phyloP scores from a whole-genome alignment of 106 monocot genomes.

The Allium fistulosum region DNA sequence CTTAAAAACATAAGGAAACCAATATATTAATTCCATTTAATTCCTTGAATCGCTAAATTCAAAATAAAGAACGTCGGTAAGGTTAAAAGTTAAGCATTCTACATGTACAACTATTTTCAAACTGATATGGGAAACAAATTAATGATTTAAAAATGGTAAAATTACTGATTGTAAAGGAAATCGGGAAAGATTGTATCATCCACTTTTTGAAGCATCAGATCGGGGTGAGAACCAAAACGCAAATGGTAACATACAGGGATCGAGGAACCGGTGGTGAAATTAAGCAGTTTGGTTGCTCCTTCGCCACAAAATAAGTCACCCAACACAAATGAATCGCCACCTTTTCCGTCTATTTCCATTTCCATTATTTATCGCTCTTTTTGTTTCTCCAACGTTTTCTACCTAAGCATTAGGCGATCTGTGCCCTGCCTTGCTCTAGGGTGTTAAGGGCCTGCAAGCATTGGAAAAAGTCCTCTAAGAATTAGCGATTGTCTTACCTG shows the following conservation, averaged over 20 bases:
- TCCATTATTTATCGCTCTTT: conserved; percentile 4
- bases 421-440: no score
- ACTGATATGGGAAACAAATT: no score
- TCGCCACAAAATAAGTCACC: conserved; percentile 15
- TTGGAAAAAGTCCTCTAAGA: no score
- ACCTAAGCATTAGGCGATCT: no score
- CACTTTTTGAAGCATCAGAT: conserved; percentile 70
- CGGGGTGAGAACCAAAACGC: conserved; percentile 58
- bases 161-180: conserved; percentile 52
- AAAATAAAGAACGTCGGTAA: no score
- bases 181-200: conserved; percentile 71
- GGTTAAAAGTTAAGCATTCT: background rate
- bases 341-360: conserved; percentile 7
- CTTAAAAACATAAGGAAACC: no score
- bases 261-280: conserved; percentile 29
- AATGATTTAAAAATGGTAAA: background rate
- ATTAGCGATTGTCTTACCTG: no score
- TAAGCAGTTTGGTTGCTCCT: conserved; percentile 30
- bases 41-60: no score
- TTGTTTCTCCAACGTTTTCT: background rate
- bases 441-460: no score
- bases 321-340: no score
- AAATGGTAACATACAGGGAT: conserved; percentile 59
- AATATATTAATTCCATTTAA: no score
- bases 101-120: no score